Evolutionary conservation across 805 yeast genomes (phyloP), one percentile per base, ranked within the genome.

Genomic region (Wickerhamiella qilinensis): DNA sequence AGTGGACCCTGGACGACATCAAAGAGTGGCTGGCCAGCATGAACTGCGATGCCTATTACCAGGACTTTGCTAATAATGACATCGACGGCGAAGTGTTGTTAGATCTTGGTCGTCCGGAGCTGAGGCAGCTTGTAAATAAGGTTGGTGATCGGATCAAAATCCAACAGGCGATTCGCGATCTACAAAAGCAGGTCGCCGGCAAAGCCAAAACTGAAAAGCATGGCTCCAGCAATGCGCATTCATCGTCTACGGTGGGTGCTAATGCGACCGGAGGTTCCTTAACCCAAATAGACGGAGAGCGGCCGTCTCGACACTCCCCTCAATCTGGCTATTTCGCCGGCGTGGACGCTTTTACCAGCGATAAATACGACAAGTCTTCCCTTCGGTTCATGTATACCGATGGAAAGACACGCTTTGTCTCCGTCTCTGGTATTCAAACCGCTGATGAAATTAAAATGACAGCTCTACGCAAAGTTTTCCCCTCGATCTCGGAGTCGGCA

Each of bases 121-220:
- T 88, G 40, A 70, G 67, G 35, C 91, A 78, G 40, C 53, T 91
- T 9, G 94, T 88, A 9, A 45, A 49, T n/a, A 77, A 73, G 46
- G 71, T 88, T 14, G 96, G 97, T 1, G 97, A 91, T 55, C 62
- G 95, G 20, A 63, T 88, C 17, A 63, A 78, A 21, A 57, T 75
- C 77, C 17, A n/a, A 18, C 20, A 20, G 17, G n/a, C 15, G 17
- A 16, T 16, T 11, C 22, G n/a, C 12, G 25, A 19, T 11, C 27
- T 11, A 12, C 22, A 24, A 11, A 33, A 20, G 19, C 20, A n/a
- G 17, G 19, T 18, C 9, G 21, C 14, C 19, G 16, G 8, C 21
- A 8, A 16, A 15, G n/a, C 12, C 7, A 9, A 12, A 14, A n/a
- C 20, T 9, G 29, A 19, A 11, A 30, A 24, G 33, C 30, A 14